phyloP scores from a whole-genome alignment of 2,329 filamentous ascomycete genomes.

The Lecanicillium sp. region DNA sequence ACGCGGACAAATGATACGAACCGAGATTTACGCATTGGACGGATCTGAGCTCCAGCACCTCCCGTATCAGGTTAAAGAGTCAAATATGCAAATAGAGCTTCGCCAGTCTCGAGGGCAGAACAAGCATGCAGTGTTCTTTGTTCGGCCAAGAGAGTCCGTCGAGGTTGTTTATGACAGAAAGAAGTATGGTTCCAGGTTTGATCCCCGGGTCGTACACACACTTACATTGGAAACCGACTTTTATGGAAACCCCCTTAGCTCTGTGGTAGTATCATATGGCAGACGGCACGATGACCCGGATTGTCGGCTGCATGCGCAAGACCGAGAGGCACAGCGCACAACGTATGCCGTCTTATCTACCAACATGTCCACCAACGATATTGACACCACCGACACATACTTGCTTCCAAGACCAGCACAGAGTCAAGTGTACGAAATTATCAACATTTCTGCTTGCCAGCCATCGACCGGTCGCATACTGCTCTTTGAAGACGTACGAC shows the following conservation, averaged over 20 bases:
- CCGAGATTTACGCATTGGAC: constrained; percentile 9
- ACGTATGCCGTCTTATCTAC: constrained; percentile 5
- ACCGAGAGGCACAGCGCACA: constrained; percentile 4
- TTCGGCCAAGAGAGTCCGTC: constrained; percentile 4
- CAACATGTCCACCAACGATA: constrained; percentile 5
- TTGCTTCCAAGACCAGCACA: constrained; percentile 1
- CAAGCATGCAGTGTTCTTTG: constrained; percentile 4
- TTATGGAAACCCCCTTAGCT: constrained; percentile 7
- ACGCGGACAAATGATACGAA: constrained; percentile 6
- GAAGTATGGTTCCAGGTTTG: background rate
- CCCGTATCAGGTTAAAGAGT: constrained; percentile 4
- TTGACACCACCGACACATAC: constrained; percentile 2
- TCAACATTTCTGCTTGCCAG: background rate
- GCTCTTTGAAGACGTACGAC: background rate
- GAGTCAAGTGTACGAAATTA: constrained; percentile 1
- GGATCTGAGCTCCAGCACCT: constrained; percentile 1
- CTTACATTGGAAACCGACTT: constrained; percentile 9
- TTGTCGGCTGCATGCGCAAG: constrained; percentile 3
- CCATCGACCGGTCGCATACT: background rate
- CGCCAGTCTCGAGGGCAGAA: constrained; percentile 2
- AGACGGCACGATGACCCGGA: constrained; percentile 4
- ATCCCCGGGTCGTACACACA: constrained; percentile 5
- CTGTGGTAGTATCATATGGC: constrained; percentile 6
- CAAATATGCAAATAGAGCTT: constrained; percentile 4
- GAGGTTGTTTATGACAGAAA: constrained; percentile 5